Conservation (phyloP, 306 rosid genomes). For the Prunus persica region DNA sequence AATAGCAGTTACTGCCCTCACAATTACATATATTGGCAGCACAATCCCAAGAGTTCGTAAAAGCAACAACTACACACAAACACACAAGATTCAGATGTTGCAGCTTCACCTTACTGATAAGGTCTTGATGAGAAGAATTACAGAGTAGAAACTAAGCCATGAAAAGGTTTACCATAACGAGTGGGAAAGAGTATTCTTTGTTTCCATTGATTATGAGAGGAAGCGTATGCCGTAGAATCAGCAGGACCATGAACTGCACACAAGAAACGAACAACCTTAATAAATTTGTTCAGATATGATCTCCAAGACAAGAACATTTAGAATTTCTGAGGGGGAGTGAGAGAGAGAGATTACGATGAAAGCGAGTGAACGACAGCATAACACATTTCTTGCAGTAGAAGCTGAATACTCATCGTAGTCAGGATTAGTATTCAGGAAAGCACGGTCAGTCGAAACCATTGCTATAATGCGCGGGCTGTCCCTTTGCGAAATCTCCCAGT, state of each 20-base stretch:
- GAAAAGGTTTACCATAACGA: slow-evolving; percentile 53
- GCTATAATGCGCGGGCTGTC: slow-evolving; percentile 72
- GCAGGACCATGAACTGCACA: slow-evolving; percentile 77
- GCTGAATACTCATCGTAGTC: slow-evolving; percentile 60
- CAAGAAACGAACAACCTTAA: neutral
- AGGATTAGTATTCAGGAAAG: slow-evolving; percentile 38
- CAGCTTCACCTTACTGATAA: neutral
- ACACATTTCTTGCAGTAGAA: slow-evolving; percentile 50
- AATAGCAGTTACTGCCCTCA: slow-evolving; percentile 51
- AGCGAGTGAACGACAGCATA: slow-evolving; percentile 56
- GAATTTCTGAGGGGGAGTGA: neutral
- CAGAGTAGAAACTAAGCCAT: neutral
- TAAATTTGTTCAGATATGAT: neutral
- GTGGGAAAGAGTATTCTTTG: slow-evolving; percentile 53
- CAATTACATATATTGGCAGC: slow-evolving; percentile 60
- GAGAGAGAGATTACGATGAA: slow-evolving; percentile 47
- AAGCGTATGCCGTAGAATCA: slow-evolving; percentile 75
- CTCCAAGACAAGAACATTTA: neutral
- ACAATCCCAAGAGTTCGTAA: slow-evolving; percentile 62
- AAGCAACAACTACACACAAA: slow-evolving; percentile 48
- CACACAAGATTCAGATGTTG: neutral
- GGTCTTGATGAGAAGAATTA: neutral
- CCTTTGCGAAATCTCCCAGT: slow-evolving; percentile 91
- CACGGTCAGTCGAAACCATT: slow-evolving; percentile 79
- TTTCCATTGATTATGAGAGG: slow-evolving; percentile 54